Percentiles rank a stretch among this genome's conserved stretches.
These are phyloP conservation scores for Cladosporium sp. DNA, from an alignment of 2,329 filamentous ascomycete genomes.

Conservation along the genomic window DNA sequence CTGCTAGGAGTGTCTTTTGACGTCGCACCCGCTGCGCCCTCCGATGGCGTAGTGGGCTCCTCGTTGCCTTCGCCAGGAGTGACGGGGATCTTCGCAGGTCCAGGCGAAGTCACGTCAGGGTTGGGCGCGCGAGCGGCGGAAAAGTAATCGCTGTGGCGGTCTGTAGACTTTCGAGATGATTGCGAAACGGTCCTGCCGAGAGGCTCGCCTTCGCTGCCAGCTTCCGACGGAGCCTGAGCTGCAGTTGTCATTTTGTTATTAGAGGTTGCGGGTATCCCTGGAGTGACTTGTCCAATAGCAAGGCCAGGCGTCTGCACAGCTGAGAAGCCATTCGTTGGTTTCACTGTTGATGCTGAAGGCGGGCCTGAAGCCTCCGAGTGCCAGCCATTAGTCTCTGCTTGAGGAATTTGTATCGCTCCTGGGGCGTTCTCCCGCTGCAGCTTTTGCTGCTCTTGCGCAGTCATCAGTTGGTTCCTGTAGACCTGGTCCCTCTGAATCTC, in stretches of 20 bases:
- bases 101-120: constrained; percentile 29
- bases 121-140: constrained; percentile 52
- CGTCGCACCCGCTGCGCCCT: constrained; percentile 43
- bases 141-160: constrained; percentile 69
- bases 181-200: constrained; percentile 52
- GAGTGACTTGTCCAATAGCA: constrained; percentile 58
- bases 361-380: constrained; percentile 32
- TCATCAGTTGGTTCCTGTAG: constrained; percentile 63
- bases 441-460: constrained; percentile 53
- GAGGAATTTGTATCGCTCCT: constrained; percentile 53
- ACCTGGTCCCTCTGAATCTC: constrained; percentile 75
- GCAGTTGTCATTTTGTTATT: constrained; percentile 28
- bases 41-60: constrained; percentile 39
- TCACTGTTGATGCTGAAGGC: constrained; percentile 46
- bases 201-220: constrained; percentile 30
- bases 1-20: constrained; percentile 42
- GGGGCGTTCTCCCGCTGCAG: constrained; percentile 54
- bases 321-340: constrained; percentile 57
- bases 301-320: constrained; percentile 66
- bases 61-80: constrained; percentile 28
- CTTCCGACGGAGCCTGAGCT: neutral
- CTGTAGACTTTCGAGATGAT: constrained; percentile 50
- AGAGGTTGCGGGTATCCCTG: constrained; percentile 30
- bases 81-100: constrained; percentile 21
- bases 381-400: constrained; percentile 40